Evolutionary conservation across 345 rosid genomes (phyloP), one percentile per base, ranked within the genome.

Genomic region (Gossypium stocksii): DNA sequence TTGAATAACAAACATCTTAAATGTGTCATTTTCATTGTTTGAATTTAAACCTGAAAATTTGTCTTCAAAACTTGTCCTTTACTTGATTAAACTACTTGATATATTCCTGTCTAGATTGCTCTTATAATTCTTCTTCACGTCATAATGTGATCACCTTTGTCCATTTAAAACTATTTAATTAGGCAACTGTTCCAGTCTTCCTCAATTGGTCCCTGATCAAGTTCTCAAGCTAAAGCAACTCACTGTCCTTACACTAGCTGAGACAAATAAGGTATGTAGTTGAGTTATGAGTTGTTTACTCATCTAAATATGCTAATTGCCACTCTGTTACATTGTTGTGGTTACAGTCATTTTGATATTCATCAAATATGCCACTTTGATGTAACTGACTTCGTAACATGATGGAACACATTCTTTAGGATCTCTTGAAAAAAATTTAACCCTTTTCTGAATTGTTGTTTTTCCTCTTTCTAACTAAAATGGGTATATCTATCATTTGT

Each of bases 171-270:
- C 52, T 59, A 9, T 72, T 54, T 77, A 12, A 71, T 79, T 80
- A 95, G 99, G 85, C 84, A 88, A 86, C 77, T 78, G 84, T 58
- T 79, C 67, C 49, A 81, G 64, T 73, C 84, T 93, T 74, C 97
- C 92, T 2, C 87, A 76, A 23, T 73, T 95, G 86, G 76, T 74
- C 79, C 89, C 97, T 79, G 93, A 87, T 62, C 99, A 95, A 85
- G 82, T 88, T 79, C 91, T 90, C 27, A 95, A 95, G 89, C 83
- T 91, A 58, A 95, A 90, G 83, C 98, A 93, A 83, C 97, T 95
- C 41, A 93, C 99, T 70, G 90, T 95, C 54, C 99, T 95, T 74
- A 89, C 97, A 54, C 90, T 91, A 54, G 98, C 98, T 16, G 98
- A 90, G 85, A 86, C 91, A 25, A 88, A 86, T 76, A 93, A 95